These are phyloP conservation scores for Escallonia herrerae DNA, from an alignment of 129 eudicot genomes.

Conservation along the genomic window DNA sequence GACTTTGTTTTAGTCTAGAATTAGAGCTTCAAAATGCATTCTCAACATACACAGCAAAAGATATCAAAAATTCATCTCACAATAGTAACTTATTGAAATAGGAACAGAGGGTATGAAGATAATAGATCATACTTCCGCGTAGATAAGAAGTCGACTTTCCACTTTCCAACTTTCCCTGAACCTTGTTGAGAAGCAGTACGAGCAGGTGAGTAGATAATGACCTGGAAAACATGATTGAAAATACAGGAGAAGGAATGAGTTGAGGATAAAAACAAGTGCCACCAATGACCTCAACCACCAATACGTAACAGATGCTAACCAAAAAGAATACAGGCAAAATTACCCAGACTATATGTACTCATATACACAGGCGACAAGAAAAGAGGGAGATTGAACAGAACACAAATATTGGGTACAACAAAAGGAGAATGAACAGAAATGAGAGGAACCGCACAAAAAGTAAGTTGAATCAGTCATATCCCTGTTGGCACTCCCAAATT, in stretches of 20 bases:
- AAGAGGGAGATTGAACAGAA: too few species aligned
- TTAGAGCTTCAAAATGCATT: constrained; percentile 1
- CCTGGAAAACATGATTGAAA: constrained; percentile 33
- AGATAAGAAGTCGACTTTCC: constrained; percentile 81
- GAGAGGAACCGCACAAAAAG: too few species aligned
- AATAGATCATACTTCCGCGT: constrained; percentile 64
- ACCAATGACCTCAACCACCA: too few species aligned
- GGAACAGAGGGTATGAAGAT: not conserved
- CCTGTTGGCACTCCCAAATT: too few species aligned
- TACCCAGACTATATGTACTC: too few species aligned
- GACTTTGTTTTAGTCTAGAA: not conserved
- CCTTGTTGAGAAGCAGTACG: constrained; percentile 93
- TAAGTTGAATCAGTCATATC: too few species aligned
- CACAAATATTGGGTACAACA: too few species aligned
- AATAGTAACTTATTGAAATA: not conserved
- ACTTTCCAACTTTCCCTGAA: constrained; percentile 78
- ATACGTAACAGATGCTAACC: too few species aligned
- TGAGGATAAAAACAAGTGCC: not conserved
- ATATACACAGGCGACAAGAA: too few species aligned
- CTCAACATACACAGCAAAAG: constrained; percentile 1
- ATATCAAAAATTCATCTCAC: constrained; percentile 11
- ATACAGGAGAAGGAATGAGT: not conserved
- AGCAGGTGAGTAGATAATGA: constrained; percentile 78
- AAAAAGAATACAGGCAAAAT: too few species aligned
- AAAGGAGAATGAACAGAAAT: too few species aligned